Evolutionary conservation across 139 green algal genomes (phyloP).

Genomic region (Coccomyxa sp.): DNA sequence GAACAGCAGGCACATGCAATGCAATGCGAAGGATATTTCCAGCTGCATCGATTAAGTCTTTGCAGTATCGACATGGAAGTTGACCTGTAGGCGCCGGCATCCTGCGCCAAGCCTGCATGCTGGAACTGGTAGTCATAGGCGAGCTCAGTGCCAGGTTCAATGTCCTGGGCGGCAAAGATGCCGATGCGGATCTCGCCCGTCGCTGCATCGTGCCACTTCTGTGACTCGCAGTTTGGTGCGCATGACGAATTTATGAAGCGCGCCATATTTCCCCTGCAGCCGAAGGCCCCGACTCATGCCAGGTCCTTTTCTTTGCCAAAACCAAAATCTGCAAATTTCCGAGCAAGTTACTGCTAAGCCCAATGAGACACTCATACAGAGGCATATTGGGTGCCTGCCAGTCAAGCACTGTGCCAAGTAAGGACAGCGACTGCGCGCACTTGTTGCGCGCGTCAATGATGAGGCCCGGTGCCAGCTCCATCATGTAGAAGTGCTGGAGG

Average conservation of each 20-base stretch:
- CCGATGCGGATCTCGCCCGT: constrained; percentile 42
- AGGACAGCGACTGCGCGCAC: background rate
- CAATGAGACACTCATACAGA: background rate
- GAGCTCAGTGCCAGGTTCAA: constrained; percentile 71
- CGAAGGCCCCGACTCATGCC: background rate
- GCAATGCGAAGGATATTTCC: too few species aligned
- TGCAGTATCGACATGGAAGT: background rate
- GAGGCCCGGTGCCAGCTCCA: constrained; percentile 69
- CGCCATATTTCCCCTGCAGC: constrained; percentile 54
- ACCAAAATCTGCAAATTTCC: background rate
- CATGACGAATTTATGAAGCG: constrained; percentile 84
- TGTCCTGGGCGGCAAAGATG: constrained; percentile 45
- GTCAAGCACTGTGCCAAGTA: background rate
- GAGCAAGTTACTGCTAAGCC: background rate
- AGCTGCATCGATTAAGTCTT: background rate
- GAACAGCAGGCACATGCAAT: too few species aligned
- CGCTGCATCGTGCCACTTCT: constrained; percentile 77
- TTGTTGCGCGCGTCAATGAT: constrained; percentile 78
- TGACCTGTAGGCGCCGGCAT: constrained; percentile 30
- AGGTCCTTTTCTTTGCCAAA: background rate
- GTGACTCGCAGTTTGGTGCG: constrained; percentile 83
- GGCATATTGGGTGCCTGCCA: too few species aligned
- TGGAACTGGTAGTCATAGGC: constrained; percentile 85
- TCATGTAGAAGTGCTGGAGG: constrained; percentile 83
- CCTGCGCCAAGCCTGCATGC: constrained; percentile 31